Conservation (phyloP, 2,329 filamentous ascomycete genomes). For the Aspergillus brasiliensis region DNA sequence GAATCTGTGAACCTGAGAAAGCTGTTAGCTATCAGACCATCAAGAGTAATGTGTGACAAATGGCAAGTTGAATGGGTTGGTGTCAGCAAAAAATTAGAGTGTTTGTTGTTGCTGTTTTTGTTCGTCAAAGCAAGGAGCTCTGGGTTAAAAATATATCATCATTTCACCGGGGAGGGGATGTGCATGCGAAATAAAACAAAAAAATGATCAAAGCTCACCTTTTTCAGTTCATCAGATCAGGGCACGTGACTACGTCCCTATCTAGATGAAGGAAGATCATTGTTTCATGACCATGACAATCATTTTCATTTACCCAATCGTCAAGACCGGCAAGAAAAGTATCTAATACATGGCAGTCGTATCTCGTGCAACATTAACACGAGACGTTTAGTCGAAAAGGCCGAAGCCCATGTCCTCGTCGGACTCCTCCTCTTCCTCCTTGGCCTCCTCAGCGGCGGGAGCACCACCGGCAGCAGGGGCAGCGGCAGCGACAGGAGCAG, state of each 20-base stretch:
- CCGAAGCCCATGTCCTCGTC: constrained; percentile 70
- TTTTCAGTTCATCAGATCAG: constrained; percentile 27
- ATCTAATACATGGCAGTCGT: constrained; percentile 43
- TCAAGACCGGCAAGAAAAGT: constrained; percentile 35
- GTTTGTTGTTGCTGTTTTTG: constrained; percentile 63
- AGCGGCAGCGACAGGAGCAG: constrained; percentile 72
- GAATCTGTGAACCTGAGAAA: constrained; percentile 2
- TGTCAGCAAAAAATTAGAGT: constrained; percentile 75
- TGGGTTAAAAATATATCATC: constrained; percentile 71
- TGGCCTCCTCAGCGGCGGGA: constrained; percentile 56
- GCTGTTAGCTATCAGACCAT: constrained; percentile 14
- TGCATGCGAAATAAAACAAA: constrained; percentile 10
- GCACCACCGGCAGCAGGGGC: constrained; percentile 55
- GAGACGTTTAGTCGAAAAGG: constrained; percentile 67
- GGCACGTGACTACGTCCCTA: constrained; percentile 40
- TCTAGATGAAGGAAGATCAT: constrained; percentile 22
- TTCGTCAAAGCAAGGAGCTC: constrained; percentile 59
- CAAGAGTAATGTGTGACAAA: constrained; percentile 3
- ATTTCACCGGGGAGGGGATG: constrained; percentile 42
- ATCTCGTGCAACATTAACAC: constrained; percentile 23
- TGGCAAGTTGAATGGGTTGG: constrained; percentile 17
- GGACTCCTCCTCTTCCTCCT: constrained; percentile 67
- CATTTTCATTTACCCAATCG: constrained; percentile 37
- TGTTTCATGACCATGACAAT: constrained; percentile 28
- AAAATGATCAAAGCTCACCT: constrained; percentile 25